Base-by-base conservation (phyloP, 23 red algal genomes). In the Agarophyton chilense region DNA sequence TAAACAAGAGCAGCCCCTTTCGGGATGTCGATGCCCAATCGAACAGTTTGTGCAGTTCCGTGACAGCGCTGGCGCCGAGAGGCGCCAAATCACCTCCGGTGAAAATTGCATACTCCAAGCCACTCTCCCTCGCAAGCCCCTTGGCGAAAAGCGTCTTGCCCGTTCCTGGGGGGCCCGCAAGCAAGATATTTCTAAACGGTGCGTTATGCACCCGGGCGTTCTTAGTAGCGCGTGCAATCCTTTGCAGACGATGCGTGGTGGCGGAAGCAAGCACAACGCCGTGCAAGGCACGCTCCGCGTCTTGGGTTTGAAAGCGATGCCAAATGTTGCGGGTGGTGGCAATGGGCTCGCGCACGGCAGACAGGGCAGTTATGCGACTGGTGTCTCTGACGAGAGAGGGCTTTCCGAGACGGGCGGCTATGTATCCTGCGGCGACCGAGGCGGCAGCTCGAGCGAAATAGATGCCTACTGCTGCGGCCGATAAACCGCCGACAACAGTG, bases 131-230 rank as follows among this genome's bases (percentile, higher is more conserved):
- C 21, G 93, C 84, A 0, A 95, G 79, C 21, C 93, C 75, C 63
- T 94, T 93, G 33, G 96, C 96, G 40, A 98, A 90, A 38, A 96
- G 89, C 19, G 96, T 98, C 77, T 98, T 98, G 14, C 96, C 96
- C n/a, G 96, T 98, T 42, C 96, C 96, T 0, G 96, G 96, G 36
- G 96, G 96, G 6, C 96, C 96, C 24, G 89, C 58, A 40, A 98
- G 71, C 53, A 98, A 82, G 22, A 98, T 89, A 58, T 95, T 95
- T 44, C 86, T 78, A 70, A 86, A 95, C 66, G 93, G 93, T 0
- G 93, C 93, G 4, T 77, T 45, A 45, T 95, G 77, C 19, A 28
- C 36, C 2, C 93, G 86, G 0, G 93, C 68, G 33, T 90, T 90
- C 54, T 77, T 74, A 1, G 93, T 92, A 72, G 93, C 93, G 13